Evolutionary conservation across 257 asterid species (phyloP).

Genomic region (Petunia secreta): DNA sequence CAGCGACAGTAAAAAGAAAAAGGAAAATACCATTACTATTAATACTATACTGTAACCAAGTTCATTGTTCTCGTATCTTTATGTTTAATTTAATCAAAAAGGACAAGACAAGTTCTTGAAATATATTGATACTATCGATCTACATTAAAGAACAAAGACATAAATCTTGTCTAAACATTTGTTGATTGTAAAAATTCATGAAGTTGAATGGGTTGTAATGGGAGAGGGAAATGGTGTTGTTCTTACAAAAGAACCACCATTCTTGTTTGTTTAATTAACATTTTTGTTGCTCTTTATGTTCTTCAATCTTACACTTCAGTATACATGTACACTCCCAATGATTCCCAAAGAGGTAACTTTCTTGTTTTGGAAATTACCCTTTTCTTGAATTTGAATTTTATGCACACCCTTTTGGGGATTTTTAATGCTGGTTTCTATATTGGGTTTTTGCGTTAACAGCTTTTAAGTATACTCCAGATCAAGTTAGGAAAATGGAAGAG

Average conservation of each 20-base stretch:
- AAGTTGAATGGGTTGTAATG: constrained; percentile 26
- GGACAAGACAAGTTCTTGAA: too few species aligned
- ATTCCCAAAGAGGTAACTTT: constrained; percentile 51
- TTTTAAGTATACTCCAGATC: constrained; percentile 67
- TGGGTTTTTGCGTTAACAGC: constrained; percentile 37
- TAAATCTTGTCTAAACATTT: constrained; percentile 47
- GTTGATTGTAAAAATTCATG: constrained; percentile 25
- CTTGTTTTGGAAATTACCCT: background rate
- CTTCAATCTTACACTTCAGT: constrained; percentile 72
- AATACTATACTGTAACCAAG: background rate
- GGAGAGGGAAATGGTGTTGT: constrained; percentile 65
- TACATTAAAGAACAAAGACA: constrained; percentile 27
- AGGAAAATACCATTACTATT: background rate
- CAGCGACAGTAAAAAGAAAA: too few species aligned
- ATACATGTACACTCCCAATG: constrained; percentile 60
- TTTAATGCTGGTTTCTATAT: background rate
- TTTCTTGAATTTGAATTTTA: constrained; percentile 16
- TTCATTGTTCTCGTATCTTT: background rate
- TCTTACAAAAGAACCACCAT: constrained; percentile 79
- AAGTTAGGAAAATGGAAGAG: constrained; percentile 80
- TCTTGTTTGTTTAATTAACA: constrained; percentile 70
- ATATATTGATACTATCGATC: too few species aligned
- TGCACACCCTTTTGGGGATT: background rate
- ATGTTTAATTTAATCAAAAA: too few species aligned
- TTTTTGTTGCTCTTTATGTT: constrained; percentile 75